Evolutionary conservation across 2,329 filamentous ascomycete genomes (phyloP), one percentile per base, ranked within the genome.

Genomic region (Claviceps citrina): DNA sequence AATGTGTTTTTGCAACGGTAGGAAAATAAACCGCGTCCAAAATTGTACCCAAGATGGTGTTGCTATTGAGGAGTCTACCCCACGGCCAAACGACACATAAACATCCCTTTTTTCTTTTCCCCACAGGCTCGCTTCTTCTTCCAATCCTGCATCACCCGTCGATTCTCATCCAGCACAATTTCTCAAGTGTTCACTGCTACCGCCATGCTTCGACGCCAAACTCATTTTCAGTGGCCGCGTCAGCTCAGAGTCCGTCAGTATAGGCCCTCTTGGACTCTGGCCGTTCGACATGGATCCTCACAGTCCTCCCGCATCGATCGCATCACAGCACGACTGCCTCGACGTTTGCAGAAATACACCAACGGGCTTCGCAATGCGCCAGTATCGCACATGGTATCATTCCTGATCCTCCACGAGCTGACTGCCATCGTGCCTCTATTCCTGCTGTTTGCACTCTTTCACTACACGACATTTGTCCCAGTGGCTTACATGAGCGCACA

Each of bases 341-440:
- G 54, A 4, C 78, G 76, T 44, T 68, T 93, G 10, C 81, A 74
- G 42, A 69, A 66, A 39, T 84, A 86, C 62, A 78, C 83, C 1
- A 60, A 65, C 1, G 75, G 76, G 0, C 73, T 98, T 3, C 74
- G 78, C 42, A 68, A 72, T 41, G 86, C 86, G 1, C 91, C 91
- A 0, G 60, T 86, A 33, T 84, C 84, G 1, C 85, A 95, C 61
- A 68, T 93, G 31, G 75, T 81, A 1, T 79, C 89, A 0, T 98
- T 98, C 58, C 66, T 96, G 9, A 66, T 95, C 30, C 70, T 98
- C 0, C 91, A 98, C 64, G 91, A 98, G 60, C 57, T 95, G 33
- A 96, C 91, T 0, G 89, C 91, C 8, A 64, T 95, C 9, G 59
- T 89, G 1, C 89, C 89, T 0, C 62, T 96, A 0, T 57, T 93